Evolutionary conservation across 139 green algal genomes (phyloP).

Genomic region (Micractinium sp.): DNA sequence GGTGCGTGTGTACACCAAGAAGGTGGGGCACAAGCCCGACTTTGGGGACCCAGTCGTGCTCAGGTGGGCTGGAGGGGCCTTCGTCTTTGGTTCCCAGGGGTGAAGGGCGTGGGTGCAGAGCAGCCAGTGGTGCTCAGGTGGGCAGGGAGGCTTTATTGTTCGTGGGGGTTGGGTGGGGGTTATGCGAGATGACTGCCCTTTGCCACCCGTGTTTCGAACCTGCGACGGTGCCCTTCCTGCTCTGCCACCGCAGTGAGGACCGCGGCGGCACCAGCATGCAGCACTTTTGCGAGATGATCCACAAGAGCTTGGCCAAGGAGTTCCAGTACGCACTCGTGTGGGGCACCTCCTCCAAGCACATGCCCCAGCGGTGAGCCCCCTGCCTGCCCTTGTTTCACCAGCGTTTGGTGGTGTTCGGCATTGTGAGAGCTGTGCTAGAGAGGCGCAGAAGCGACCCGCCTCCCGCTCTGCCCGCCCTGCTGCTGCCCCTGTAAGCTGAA

Average conservation of each 20-base stretch:
- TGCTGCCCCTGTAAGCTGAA: not conserved
- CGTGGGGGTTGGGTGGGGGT: too few relatives aligned
- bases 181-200: too few relatives aligned
- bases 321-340: constrained; percentile 98
- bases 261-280: constrained; percentile 89
- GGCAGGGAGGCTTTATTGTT: too few relatives aligned
- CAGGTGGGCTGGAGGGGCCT: constrained; percentile 41
- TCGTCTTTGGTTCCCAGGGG: too few relatives aligned
- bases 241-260: constrained; percentile 57
- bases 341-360: constrained; percentile 94
- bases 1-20: constrained; percentile 98
- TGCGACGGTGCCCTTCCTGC: too few relatives aligned
- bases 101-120: too few relatives aligned
- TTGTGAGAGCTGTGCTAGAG: too few relatives aligned
- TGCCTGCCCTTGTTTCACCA: not conserved
- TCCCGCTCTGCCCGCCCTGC: too few relatives aligned
- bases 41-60: constrained; percentile 95
- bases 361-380: constrained; percentile 85
- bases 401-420: too few relatives aligned
- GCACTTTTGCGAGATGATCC: constrained; percentile 88
- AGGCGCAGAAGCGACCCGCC: too few relatives aligned
- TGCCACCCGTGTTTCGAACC: too few relatives aligned
- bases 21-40: constrained; percentile 91
- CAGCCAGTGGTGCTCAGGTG: constrained; percentile 86
- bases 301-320: constrained; percentile 77